phyloP scores from a whole-genome alignment of 2,329 filamentous ascomycete species.

The Cytospora schulzeri region DNA sequence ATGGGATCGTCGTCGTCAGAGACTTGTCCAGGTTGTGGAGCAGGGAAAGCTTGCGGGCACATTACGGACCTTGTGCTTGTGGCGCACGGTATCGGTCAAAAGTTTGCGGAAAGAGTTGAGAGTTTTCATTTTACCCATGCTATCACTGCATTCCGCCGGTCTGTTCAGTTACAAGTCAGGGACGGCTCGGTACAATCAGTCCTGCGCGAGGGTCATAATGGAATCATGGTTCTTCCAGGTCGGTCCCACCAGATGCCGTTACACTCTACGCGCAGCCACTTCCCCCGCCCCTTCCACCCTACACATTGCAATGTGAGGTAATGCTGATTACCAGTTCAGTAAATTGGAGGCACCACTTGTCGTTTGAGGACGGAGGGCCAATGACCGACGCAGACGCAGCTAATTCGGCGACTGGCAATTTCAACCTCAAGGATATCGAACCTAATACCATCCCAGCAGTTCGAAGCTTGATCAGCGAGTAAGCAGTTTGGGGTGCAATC shows the following conservation, averaged over 20 bases:
- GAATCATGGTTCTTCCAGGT: slow-evolving; percentile 84
- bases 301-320: neutral
- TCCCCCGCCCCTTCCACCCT: neutral
- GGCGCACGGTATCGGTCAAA: slow-evolving; percentile 95
- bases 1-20: slow-evolving; percentile 23
- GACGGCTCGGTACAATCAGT: slow-evolving; percentile 73
- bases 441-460: slow-evolving; percentile 87
- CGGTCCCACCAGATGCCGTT: neutral
- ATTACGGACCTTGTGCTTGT: slow-evolving; percentile 89
- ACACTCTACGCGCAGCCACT: neutral
- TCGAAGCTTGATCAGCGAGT: slow-evolving; percentile 87
- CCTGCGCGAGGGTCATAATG: slow-evolving; percentile 76
- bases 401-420: slow-evolving; percentile 60
- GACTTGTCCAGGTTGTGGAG: slow-evolving; percentile 53
- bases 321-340: slow-evolving; percentile 41
- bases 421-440: slow-evolving; percentile 82
- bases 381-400: slow-evolving; percentile 56
- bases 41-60: slow-evolving; percentile 64
- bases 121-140: slow-evolving; percentile 97
- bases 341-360: slow-evolving; percentile 90
- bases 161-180: slow-evolving; percentile 81
- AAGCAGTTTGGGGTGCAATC: neutral
- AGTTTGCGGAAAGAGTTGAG: slow-evolving; percentile 90
- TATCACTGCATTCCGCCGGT: slow-evolving; percentile 85
- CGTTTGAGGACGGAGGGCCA: slow-evolving; percentile 77